phyloP scores from a whole-genome alignment of 2,329 filamentous ascomycete species.

The Blastomyces silverae region DNA sequence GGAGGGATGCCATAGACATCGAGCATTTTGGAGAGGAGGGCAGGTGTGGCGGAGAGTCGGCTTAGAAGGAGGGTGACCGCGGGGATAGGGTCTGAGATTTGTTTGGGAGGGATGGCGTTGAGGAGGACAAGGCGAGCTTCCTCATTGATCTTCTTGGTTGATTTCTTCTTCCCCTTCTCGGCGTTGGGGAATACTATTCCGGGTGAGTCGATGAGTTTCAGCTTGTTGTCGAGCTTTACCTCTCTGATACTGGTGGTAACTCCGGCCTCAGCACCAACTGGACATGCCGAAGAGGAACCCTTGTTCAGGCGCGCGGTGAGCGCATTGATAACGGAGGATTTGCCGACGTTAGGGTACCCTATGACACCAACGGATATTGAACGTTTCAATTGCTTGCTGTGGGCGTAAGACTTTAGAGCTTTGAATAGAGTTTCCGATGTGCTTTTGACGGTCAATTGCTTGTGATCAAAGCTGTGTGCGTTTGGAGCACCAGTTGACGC shows the following conservation, averaged over 20 bases:
- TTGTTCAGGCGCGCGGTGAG: conserved; percentile 68
- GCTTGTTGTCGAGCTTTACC: conserved; percentile 90
- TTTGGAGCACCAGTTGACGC: conserved; percentile 76
- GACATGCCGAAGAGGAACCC: conserved; percentile 62
- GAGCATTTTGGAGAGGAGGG: conserved; percentile 70
- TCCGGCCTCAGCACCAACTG: conserved; percentile 82
- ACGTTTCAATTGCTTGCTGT: conserved; percentile 75
- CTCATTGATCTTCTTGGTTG: conserved; percentile 60
- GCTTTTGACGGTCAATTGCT: conserved; percentile 75
- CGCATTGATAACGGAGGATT: conserved; percentile 94
- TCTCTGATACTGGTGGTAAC: conserved; percentile 82
- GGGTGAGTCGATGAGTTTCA: conserved; percentile 87
- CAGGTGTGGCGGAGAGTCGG: conserved; percentile 64
- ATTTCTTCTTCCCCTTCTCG: conserved; percentile 48
- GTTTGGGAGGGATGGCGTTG: conserved; percentile 86
- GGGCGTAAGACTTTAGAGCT: conserved; percentile 81
- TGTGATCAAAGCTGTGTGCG: conserved; percentile 86
- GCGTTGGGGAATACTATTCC: conserved; percentile 84
- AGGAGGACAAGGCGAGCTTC: conserved; percentile 76
- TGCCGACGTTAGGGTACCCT: conserved; percentile 92
- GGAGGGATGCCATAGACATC: conserved; percentile 78
- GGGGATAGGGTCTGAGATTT: conserved; percentile 86
- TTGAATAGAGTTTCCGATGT: conserved; percentile 81
- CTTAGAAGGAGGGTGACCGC: conserved; percentile 79
- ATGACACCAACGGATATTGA: conserved; percentile 88